phyloP scores from a whole-genome alignment of 768 basidiomycete species.

The Dacryopinax spathularia region DNA sequence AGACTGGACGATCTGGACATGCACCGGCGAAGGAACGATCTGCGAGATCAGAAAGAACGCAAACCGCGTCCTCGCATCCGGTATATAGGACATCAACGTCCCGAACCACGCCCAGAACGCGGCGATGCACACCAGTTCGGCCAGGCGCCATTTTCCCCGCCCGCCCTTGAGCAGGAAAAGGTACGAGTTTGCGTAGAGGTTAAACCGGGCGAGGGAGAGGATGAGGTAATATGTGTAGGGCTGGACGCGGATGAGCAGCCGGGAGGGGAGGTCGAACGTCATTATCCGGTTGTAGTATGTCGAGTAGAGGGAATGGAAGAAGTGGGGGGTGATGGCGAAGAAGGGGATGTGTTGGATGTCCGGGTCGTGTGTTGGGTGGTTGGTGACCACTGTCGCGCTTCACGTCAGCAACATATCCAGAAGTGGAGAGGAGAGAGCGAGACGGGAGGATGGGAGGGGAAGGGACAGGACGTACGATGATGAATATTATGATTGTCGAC shows the following conservation, averaged over 20 bases:
- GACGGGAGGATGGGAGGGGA: slow-evolving; percentile 1
- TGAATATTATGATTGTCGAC: slow-evolving; percentile 83
- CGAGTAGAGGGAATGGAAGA: slow-evolving; percentile 76
- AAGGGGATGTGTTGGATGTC: slow-evolving; percentile 62
- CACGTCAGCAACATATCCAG: neutral
- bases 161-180: slow-evolving; percentile 48
- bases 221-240: slow-evolving; percentile 88
- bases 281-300: slow-evolving; percentile 88
- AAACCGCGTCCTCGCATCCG: slow-evolving; percentile 53
- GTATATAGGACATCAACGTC: slow-evolving; percentile 51
- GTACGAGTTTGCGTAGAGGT: slow-evolving; percentile 85
- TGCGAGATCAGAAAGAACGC: slow-evolving; percentile 75
- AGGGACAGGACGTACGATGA: slow-evolving; percentile 51
- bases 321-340: slow-evolving; percentile 79
- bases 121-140: slow-evolving; percentile 57
- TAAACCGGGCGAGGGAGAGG: slow-evolving; percentile 83
- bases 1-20: slow-evolving; percentile 91
- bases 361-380: slow-evolving; percentile 83
- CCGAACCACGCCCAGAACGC: slow-evolving; percentile 88
- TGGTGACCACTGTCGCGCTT: slow-evolving; percentile 78
- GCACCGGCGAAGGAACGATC: slow-evolving; percentile 73
- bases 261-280: slow-evolving; percentile 56
- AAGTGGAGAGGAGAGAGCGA: slow-evolving; percentile 3
- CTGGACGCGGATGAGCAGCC: slow-evolving; percentile 56
- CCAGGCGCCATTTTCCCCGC: slow-evolving; percentile 57